Evolutionary conservation across 495 filamentous ascomycete genomes (phyloP), one percentile per base, ranked within the genome.

Genomic region (Penicillium soppii): DNA sequence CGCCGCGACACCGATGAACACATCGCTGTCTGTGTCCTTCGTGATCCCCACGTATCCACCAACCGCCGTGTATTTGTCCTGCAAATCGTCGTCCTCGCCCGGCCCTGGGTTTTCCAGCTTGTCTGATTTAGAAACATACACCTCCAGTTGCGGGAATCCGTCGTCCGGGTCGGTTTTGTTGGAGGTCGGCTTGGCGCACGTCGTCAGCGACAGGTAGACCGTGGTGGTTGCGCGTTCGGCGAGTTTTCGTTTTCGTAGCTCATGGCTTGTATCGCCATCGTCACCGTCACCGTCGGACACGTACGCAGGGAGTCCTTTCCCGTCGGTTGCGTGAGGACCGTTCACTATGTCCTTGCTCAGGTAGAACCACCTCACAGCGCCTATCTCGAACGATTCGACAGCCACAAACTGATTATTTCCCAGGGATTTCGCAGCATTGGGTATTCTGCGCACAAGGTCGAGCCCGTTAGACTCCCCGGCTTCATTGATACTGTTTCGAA

Each of bases 201-300:
- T 87, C 49, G 87, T 95, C 27, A 92, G 79, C 4, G 90, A 88
- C 41, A 97, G 77, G 57, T 85, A 95, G 6, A 96, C 70, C 1
- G 72, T 82, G 15, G 70, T 77, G 5, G 47, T 23, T 71, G 63
- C 54, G 40, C 37, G 30, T 72, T 71, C 15, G 47, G 46, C 13
- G 39, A 10, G 7, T 51, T 50, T 44, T 35, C 57, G 42, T 46
- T 57, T 71, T 46, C 54, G 55, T 47, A 64, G 55, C 42, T 62
- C 69, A 47, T 54, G 54, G 17, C 19, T 32, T 32, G 29, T 32
- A 7, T 32, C 29, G 4, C 26, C 43, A 16, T 47, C 20, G 5
- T 54, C 53, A 19, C 40, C 40, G 2, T 54, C 3, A 36, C 41
- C 4, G 50, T 33, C 3, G 50, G 4, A 37, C n/a, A 76, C 32